A percentile compares a stretch with the other conserved stretches of the same genome.
phyloP scores from a whole-genome alignment of 345 rosid genomes.

The Trapa incisa region DNA sequence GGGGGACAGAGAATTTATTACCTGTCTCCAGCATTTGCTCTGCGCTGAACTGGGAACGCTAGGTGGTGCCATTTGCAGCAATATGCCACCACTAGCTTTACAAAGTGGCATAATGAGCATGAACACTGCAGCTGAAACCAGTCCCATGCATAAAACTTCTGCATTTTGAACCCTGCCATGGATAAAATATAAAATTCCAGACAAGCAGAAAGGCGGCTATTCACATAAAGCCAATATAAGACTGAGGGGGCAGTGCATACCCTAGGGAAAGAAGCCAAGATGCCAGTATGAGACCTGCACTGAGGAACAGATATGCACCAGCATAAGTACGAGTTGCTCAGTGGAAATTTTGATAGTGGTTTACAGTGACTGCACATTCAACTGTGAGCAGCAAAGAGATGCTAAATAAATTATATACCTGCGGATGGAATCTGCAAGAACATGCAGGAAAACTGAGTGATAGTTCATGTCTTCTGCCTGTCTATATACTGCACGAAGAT shows the following conservation, averaged over 20 bases:
- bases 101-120: constrained; percentile 86
- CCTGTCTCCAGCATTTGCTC: constrained; percentile 92
- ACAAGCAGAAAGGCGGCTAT: not conserved
- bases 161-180: constrained; percentile 83
- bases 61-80: constrained; percentile 95
- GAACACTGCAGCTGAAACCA: constrained; percentile 70
- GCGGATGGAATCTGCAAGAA: constrained; percentile 89
- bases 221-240: not conserved
- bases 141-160: constrained; percentile 83
- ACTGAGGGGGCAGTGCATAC: constrained; percentile 27
- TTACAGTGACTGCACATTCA: not conserved
- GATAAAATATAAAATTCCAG: not conserved
- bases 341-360: not conserved
- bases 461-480: constrained; percentile 95
- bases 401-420: constrained; percentile 32
- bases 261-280: constrained; percentile 95
- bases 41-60: constrained; percentile 71
- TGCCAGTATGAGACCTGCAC: constrained; percentile 96
- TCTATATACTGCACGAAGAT: constrained; percentile 57
- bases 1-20: constrained; percentile 11
- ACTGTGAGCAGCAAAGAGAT: constrained; percentile 8
- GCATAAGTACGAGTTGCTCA: constrained; percentile 18
- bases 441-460: constrained; percentile 89
- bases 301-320: constrained; percentile 37
- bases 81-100: constrained; percentile 60